Percentiles rank a stretch among this genome's conserved stretches.
phyloP scores from a whole-genome alignment of 1,139 yeast genomes.

The Lodderomyces margitis region DNA sequence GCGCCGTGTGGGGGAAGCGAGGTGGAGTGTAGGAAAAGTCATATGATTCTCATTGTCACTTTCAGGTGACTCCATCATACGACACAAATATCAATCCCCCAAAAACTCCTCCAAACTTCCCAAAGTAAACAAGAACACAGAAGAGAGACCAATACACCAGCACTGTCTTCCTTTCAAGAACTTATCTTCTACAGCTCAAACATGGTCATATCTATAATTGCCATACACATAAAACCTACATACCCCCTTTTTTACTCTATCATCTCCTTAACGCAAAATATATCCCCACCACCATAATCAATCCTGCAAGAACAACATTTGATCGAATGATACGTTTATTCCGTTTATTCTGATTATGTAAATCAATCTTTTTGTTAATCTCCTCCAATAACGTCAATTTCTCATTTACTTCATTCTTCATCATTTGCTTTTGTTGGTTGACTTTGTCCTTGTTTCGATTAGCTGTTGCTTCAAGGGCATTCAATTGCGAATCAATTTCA shows the following conservation, averaged over 20 bases:
- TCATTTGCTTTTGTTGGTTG: constrained; percentile 25
- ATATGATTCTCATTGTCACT: too few species aligned
- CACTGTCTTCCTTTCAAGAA: too few species aligned
- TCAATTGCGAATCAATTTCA: constrained; percentile 26
- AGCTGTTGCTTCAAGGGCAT: constrained; percentile 29
- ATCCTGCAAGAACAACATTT: constrained; percentile 1
- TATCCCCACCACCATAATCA: constrained; percentile 2
- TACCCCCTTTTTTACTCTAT: not conserved
- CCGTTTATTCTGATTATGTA: constrained; percentile 1
- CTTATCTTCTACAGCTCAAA: too few species aligned
- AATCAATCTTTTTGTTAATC: constrained; percentile 4
- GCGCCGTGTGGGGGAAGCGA: too few species aligned
- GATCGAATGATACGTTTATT: not conserved
- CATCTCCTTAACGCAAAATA: not conserved
- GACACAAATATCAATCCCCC: too few species aligned
- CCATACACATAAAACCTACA: too few species aligned
- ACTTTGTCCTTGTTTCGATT: constrained; percentile 24
- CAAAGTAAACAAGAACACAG: too few species aligned
- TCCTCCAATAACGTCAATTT: constrained; percentile 33
- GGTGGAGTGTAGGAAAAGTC: too few species aligned
- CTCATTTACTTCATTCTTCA: constrained; percentile 28
- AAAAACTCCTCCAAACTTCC: too few species aligned
- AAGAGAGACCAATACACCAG: too few species aligned
- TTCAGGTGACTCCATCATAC: too few species aligned
- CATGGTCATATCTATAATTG: too few species aligned